These are phyloP conservation scores for Populus tremula DNA, from an alignment of 345 rosid genomes.

Conservation along the genomic window DNA sequence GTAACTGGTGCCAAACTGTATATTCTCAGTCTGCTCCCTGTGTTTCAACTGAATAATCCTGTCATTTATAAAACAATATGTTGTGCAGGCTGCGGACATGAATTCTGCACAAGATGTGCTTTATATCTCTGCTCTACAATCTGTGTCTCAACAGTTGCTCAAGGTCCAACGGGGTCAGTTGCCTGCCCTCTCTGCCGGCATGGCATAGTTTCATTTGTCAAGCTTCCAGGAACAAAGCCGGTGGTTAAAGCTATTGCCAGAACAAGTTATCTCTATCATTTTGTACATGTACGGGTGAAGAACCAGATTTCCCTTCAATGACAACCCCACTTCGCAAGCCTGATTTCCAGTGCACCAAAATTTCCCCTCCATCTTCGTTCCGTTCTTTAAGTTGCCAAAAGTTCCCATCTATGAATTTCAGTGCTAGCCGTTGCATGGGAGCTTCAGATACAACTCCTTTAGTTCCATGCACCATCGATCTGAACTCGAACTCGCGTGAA, in stretches of 20 bases:
- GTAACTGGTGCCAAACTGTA: neutral
- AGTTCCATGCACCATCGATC: conserved; percentile 37
- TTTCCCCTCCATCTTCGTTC: conserved; percentile 66
- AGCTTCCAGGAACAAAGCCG: conserved; percentile 51
- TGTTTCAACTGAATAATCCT: neutral
- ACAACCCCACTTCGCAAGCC: conserved; percentile 71
- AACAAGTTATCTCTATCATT: conserved; percentile 71
- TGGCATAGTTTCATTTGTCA: conserved; percentile 73
- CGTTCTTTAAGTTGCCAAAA: conserved; percentile 69
- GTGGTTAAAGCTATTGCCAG: conserved; percentile 44
- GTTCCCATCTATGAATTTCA: conserved; percentile 56
- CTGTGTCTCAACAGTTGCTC: conserved; percentile 41
- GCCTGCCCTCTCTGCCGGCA: conserved; percentile 92
- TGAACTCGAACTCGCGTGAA: conserved; percentile 29
- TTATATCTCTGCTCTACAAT: conserved; percentile 78
- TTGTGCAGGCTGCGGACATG: conserved; percentile 81
- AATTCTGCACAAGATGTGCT: conserved; percentile 84
- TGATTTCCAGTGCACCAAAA: conserved; percentile 41
- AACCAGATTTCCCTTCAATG: conserved; percentile 49
- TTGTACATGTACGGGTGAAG: conserved; percentile 71
- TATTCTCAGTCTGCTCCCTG: neutral
- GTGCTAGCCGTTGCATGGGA: conserved; percentile 67
- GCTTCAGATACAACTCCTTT: conserved; percentile 51
- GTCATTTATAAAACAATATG: neutral
- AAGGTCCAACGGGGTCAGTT: conserved; percentile 66